Evolutionary conservation across 441 rosid species (phyloP), one percentile per base, ranked within the genome.

Genomic region (Kokia cookei): DNA sequence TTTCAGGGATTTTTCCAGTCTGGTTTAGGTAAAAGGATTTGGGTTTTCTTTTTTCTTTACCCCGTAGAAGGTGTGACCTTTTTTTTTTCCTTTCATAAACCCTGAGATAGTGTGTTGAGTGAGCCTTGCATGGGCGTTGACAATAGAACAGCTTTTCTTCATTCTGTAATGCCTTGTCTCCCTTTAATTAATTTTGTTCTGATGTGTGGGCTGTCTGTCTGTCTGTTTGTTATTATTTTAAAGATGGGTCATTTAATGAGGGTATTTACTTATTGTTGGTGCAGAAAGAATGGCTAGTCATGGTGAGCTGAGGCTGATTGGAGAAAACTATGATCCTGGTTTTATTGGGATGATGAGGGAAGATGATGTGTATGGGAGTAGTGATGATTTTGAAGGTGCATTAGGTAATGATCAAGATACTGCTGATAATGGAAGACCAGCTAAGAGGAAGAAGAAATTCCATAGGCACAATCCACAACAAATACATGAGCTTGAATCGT

Each of bases 361-460:
- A 27, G 89, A 82, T 67, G 88, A 82, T 67, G 88, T 77, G 51
- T 78, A 73, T 19, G 93, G 83, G 62, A 89, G 85, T 75, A 78
- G 76, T 51, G 86, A 85, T 69, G 85, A 86, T 75, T 55, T 85
- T 40, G 91, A 85, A 37, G 84, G 75, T 5, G 86, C 81, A 54
- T 88, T 90, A 17, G 93, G 91, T 2, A 90, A 90, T 63, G 88
- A 88, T 73, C 88, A 76, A 40, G 94, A 88, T 57, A 84, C 74
- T 61, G 82, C 69, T 7, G 92, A 51, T 58, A 26, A 47, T 60
- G 85, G 82, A 3, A 81, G 73, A 32, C 89, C 83, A 22, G 82
- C 83, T 0, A 67, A 75, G 75, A 88, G 75, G 77, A 88, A 3
- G 61, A 57, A 82, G 73, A 88, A 86, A 77, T 88, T 84, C 79